Percentiles rank a stretch among this genome's conserved stretches.
These are phyloP conservation scores for Talaromyces thailandensis DNA, from an alignment of 495 filamentous ascomycete genomes.

Conservation along the genomic window DNA sequence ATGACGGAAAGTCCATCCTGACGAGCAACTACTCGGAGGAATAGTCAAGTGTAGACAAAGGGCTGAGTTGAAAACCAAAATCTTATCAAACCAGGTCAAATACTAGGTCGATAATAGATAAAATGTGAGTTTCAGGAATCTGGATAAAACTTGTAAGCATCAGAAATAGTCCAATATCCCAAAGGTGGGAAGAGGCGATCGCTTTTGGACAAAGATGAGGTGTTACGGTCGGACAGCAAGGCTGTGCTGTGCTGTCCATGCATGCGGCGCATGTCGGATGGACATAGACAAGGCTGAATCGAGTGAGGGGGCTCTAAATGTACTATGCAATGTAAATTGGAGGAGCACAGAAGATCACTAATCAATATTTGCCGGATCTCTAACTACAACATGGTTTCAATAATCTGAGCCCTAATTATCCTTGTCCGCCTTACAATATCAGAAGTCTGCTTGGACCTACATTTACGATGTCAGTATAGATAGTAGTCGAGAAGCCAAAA, in stretches of 20 bases:
- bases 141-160: neutral
- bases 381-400: neutral
- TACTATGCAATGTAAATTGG: neutral
- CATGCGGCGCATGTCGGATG: neutral
- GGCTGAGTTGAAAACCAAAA: neutral
- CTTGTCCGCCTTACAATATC: neutral
- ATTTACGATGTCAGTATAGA: neutral
- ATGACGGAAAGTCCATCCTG: neutral
- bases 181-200: neutral
- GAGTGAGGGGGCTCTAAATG: neutral
- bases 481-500: neutral
- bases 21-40: neutral
- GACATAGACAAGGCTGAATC: neutral
- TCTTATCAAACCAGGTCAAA: neutral
- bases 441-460: neutral
- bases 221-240: neutral
- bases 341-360: neutral
- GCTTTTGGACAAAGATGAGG: neutral
- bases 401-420: neutral
- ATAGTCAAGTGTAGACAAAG: neutral
- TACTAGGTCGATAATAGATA: neutral
- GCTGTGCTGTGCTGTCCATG: neutral
- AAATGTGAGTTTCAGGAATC: neutral
- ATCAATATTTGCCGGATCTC: neutral
- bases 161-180: neutral